phyloP scores from a whole-genome alignment of 192 early-diverging fungal species.

The Mortierella alpina region DNA sequence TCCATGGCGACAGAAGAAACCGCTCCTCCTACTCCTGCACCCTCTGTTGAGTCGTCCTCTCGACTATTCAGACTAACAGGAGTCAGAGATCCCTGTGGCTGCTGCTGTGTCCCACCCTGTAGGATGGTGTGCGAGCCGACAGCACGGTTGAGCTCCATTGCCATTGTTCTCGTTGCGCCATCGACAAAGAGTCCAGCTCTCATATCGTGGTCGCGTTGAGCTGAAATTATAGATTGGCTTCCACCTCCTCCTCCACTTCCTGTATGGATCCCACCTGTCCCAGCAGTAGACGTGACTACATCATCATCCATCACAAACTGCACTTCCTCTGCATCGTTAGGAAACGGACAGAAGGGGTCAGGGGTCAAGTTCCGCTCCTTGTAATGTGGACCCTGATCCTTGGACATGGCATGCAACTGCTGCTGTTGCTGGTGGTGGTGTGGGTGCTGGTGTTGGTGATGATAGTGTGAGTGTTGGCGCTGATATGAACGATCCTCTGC shows the following conservation, averaged over 20 bases:
- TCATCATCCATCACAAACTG: constrained; percentile 50
- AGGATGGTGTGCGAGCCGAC: constrained; percentile 14
- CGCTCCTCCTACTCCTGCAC: too few relatives aligned
- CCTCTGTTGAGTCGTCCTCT: neutral
- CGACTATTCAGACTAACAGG: constrained; percentile 14
- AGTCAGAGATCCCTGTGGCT: constrained; percentile 20
- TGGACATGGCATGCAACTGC: neutral
- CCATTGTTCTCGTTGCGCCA: neutral
- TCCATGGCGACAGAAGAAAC: neutral
- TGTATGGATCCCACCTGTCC: neutral
- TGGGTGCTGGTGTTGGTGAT: neutral
- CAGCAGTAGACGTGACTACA: neutral
- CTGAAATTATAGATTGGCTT: neutral
- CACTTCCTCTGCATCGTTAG: constrained; percentile 20
- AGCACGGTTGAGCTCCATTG: neutral
- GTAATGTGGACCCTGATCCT: constrained; percentile 11
- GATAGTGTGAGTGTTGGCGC: neutral
- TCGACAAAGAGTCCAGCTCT: constrained; percentile 19
- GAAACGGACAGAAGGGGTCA: constrained; percentile 50
- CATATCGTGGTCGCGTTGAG: neutral
- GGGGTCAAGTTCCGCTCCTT: constrained; percentile 23
- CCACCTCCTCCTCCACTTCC: neutral
- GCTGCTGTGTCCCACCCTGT: neutral
- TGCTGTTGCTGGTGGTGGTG: neutral
- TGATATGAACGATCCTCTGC: neutral